A percentile compares a stretch with the other conserved stretches of the same genome.
Conservation (phyloP, 495 filamentous ascomycete species). For the Hyphodiscus hymeniophilus region DNA sequence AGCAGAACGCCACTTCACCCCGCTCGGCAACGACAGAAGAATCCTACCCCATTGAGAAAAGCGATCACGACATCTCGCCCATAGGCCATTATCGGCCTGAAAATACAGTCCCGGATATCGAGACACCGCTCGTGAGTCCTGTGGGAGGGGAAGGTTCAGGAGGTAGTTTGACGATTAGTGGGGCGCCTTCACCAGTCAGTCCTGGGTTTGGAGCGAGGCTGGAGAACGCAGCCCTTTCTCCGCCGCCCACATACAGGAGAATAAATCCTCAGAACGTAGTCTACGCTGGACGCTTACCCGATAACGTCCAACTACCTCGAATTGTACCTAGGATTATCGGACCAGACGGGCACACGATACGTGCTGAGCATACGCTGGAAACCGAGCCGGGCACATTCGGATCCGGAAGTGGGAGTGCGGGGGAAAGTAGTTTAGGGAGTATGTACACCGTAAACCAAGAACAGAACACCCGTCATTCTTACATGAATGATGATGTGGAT, state of each 20-base stretch:
- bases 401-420: neutral
- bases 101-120: slow-evolving; percentile 3
- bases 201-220: slow-evolving; percentile 9
- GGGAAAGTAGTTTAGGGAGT: slow-evolving; percentile 29
- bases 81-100: slow-evolving; percentile 30
- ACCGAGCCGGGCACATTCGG: slow-evolving; percentile 24
- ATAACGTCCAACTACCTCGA: slow-evolving; percentile 36
- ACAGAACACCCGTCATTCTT: neutral
- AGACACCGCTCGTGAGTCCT: slow-evolving; percentile 13
- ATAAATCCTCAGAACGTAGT: slow-evolving; percentile 41
- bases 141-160: slow-evolving; percentile 1
- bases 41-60: slow-evolving; percentile 25
- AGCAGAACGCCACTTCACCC: slow-evolving; percentile 25
- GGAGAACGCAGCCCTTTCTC: slow-evolving; percentile 8
- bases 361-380: slow-evolving; percentile 15
- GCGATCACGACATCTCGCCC: slow-evolving; percentile 28
- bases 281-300: slow-evolving; percentile 42
- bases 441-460: slow-evolving; percentile 42
- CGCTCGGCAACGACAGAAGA: slow-evolving; percentile 21
- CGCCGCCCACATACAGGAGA: slow-evolving; percentile 31
- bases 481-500: slow-evolving; percentile 11
- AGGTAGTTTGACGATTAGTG: slow-evolving; percentile 2
- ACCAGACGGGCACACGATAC: slow-evolving; percentile 23
- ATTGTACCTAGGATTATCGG: slow-evolving; percentile 31
- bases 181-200: slow-evolving; percentile 13